Evolutionary conservation across 768 basidiomycete species (phyloP).

Genomic region (Suillus weaverae): DNA sequence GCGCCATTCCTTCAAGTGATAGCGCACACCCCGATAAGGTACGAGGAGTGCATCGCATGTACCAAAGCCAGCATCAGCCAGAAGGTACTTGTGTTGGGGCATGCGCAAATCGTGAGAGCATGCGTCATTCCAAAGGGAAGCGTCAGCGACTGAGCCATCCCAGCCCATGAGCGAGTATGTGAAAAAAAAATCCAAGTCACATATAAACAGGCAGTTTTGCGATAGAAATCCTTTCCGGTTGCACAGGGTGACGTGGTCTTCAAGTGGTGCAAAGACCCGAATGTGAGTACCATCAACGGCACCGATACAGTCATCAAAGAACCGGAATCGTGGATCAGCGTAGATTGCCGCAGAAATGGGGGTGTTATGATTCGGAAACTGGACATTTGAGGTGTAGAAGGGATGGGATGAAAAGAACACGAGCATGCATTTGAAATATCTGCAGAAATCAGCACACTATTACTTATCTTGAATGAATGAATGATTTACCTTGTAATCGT

Average conservation of each 20-base stretch:
- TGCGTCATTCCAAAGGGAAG: slow-evolving; percentile 8
- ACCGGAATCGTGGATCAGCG: too few species aligned
- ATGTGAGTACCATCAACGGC: too few species aligned
- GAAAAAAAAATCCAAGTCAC: slow-evolving; percentile 12
- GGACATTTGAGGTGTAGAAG: too few species aligned
- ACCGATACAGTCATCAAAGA: too few species aligned
- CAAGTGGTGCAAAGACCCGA: too few species aligned
- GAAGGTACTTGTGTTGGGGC: background rate
- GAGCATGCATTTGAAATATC: background rate
- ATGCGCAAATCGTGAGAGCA: background rate
- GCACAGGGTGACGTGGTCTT: too few species aligned
- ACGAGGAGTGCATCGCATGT: slow-evolving; percentile 28
- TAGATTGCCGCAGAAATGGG: too few species aligned
- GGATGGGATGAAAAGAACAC: background rate
- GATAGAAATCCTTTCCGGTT: too few species aligned
- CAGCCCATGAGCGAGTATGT: slow-evolving; percentile 11
- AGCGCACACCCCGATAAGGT: slow-evolving; percentile 38
- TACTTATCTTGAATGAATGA: too few species aligned
- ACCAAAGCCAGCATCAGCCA: background rate
- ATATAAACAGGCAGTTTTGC: slow-evolving; percentile 7
- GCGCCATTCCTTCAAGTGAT: slow-evolving; percentile 39
- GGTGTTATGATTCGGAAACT: too few species aligned
- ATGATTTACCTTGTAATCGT: too few species aligned
- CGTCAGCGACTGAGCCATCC: slow-evolving; percentile 16
- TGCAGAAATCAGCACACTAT: background rate